Evolutionary conservation across 805 yeast species (phyloP).

Genomic region (Ogataea nakhonphanomensis): DNA sequence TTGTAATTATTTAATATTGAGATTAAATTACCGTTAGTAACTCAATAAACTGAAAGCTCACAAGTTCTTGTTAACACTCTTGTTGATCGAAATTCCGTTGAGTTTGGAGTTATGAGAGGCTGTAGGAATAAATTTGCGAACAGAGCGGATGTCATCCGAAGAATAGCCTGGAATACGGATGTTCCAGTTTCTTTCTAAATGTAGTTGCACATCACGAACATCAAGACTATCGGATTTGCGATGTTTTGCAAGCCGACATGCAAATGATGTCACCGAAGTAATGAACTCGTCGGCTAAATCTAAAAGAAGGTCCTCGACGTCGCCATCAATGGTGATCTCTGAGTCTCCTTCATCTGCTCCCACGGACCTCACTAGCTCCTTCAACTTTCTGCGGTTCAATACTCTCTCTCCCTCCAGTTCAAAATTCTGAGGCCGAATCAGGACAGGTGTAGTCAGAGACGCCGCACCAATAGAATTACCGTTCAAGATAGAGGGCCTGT

Average conservation of each 20-base stretch:
- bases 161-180: conserved; percentile 91
- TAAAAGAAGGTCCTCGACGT: conserved; percentile 84
- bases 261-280: conserved; percentile 84
- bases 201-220: conserved; percentile 85
- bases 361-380: conserved; percentile 79
- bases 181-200: conserved; percentile 91
- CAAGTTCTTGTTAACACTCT: conserved; percentile 52
- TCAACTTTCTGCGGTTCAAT: conserved; percentile 81
- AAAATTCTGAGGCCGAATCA: conserved; percentile 72
- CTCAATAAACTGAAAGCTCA: conserved; percentile 4
- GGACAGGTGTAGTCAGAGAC: conserved; percentile 71
- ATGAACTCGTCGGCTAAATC: conserved; percentile 97
- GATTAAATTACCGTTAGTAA: neutral
- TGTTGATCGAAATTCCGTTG: conserved; percentile 63
- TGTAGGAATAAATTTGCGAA: conserved; percentile 69
- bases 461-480: conserved; percentile 76
- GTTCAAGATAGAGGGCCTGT: conserved; percentile 79
- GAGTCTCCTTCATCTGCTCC: conserved; percentile 90
- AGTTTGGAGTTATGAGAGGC: conserved; percentile 61
- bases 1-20: too few species aligned
- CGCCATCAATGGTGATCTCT: conserved; percentile 88
- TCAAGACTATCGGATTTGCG: conserved; percentile 85
- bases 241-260: conserved; percentile 93
- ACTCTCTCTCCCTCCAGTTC: conserved; percentile 82
- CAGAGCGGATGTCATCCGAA: conserved; percentile 81